phyloP scores from a whole-genome alignment of 352 stramenopile species.

The Plasmopara viticola region DNA sequence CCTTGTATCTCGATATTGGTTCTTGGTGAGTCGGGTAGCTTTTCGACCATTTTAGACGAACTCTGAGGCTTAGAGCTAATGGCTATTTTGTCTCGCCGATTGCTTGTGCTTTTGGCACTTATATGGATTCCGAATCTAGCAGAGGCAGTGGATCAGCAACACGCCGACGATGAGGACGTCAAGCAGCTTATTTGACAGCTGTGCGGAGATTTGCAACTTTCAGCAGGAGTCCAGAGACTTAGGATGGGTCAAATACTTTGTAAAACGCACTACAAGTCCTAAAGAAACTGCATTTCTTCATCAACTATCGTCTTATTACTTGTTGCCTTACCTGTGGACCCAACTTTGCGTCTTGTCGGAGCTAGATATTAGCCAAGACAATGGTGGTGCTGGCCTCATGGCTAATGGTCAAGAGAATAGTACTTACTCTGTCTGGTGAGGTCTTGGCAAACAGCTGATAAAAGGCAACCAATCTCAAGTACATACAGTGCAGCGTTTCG shows the following conservation, averaged over 20 bases:
- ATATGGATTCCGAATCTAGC: slow-evolving; percentile 31
- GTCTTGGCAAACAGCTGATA: slow-evolving; percentile 1
- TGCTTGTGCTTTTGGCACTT: slow-evolving; percentile 47
- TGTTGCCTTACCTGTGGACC: not conserved
- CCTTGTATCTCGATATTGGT: slow-evolving; percentile 25
- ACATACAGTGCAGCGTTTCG: slow-evolving; percentile 3
- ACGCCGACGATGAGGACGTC: slow-evolving; percentile 30
- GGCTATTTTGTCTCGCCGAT: slow-evolving; percentile 6
- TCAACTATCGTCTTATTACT: slow-evolving; percentile 10
- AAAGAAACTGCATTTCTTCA: slow-evolving; percentile 1
- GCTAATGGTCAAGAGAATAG: not conserved
- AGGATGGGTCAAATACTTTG: slow-evolving; percentile 1
- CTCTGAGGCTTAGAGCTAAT: slow-evolving; percentile 9
- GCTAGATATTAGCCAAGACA: not conserved
- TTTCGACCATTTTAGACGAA: slow-evolving; percentile 20
- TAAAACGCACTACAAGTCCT: slow-evolving; percentile 5
- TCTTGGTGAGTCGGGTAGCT: slow-evolving; percentile 20
- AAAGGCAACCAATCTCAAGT: slow-evolving; percentile 25
- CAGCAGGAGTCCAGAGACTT: slow-evolving; percentile 28
- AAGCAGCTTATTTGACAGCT: slow-evolving; percentile 39
- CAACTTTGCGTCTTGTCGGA: not conserved
- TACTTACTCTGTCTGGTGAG: slow-evolving; percentile 1
- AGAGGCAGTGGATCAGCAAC: slow-evolving; percentile 26
- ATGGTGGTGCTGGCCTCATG: slow-evolving; percentile 1
- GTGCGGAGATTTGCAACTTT: slow-evolving; percentile 54